Percentiles rank a stretch among this genome's conserved stretches.
phyloP scores from a whole-genome alignment of 306 rosid genomes.

The Dryas octopetala region DNA sequence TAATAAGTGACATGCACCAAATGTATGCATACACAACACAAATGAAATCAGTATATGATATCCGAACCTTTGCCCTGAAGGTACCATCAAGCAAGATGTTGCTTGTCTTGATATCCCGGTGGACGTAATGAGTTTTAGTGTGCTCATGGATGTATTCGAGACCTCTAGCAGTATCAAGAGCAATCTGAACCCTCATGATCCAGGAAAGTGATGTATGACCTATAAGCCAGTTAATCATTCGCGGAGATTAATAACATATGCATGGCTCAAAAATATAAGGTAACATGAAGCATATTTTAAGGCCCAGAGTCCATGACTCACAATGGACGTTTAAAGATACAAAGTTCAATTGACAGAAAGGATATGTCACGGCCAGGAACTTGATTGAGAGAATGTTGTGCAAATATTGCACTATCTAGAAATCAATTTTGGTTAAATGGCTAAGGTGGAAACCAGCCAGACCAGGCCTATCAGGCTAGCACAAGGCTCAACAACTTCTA shows the following conservation, averaged over 20 bases:
- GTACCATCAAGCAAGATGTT: slow-evolving; percentile 88
- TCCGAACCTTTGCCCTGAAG: slow-evolving; percentile 83
- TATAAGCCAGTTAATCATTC: slow-evolving; percentile 34
- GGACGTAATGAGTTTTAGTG: slow-evolving; percentile 90
- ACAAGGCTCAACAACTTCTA: slow-evolving; percentile 6
- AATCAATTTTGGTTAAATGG: neutral
- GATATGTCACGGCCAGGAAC: neutral
- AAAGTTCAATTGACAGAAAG: neutral
- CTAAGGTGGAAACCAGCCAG: neutral
- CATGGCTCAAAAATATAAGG: slow-evolving; percentile 17
- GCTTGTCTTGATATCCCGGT: slow-evolving; percentile 97
- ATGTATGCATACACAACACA: slow-evolving; percentile 8
- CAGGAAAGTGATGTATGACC: slow-evolving; percentile 94
- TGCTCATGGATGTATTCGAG: slow-evolving; percentile 99
- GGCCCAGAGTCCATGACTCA: slow-evolving; percentile 6
- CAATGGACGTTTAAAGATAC: neutral
- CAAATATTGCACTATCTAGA: neutral
- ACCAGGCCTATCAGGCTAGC: neutral
- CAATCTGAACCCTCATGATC: slow-evolving; percentile 95
- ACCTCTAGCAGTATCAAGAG: slow-evolving; percentile 92
- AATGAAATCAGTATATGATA: slow-evolving; percentile 12
- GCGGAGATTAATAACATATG: slow-evolving; percentile 14
- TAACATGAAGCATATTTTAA: neutral
- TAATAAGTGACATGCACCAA: slow-evolving; percentile 19
- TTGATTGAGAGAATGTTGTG: neutral